Evolutionary conservation across 805 yeast species (phyloP).

Genomic region (Candida peoriensis): DNA sequence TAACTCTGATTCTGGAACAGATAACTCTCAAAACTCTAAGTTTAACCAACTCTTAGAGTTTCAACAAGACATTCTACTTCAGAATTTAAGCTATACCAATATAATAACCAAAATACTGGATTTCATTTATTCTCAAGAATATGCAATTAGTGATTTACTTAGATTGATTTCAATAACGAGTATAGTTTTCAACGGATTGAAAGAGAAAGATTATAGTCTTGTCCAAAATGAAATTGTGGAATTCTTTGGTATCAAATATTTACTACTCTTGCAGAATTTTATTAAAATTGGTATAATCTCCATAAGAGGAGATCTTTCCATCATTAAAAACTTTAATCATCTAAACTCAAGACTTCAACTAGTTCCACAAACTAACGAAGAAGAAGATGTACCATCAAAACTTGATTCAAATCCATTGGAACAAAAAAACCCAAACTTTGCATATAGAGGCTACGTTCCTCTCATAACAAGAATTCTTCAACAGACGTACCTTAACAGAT

Average conservation of each 20-base stretch:
- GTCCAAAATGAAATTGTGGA: slow-evolving; percentile 54
- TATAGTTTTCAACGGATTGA: slow-evolving; percentile 62
- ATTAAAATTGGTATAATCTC: slow-evolving; percentile 40
- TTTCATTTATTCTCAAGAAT: slow-evolving; percentile 39
- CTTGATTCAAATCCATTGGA: slow-evolving; percentile 11
- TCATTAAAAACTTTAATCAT: slow-evolving; percentile 29
- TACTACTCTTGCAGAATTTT: slow-evolving; percentile 43
- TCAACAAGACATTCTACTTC: slow-evolving; percentile 67
- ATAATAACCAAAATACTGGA: slow-evolving; percentile 37
- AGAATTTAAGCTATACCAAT: slow-evolving; percentile 37
- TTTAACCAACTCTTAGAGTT: slow-evolving; percentile 36
- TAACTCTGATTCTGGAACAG: slow-evolving; percentile 12
- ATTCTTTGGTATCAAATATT: slow-evolving; percentile 57
- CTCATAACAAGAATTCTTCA: slow-evolving; percentile 65
- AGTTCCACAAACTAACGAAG: slow-evolving; percentile 33
- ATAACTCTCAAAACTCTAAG: slow-evolving; percentile 6
- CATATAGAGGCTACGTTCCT: slow-evolving; percentile 83
- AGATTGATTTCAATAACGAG: slow-evolving; percentile 55
- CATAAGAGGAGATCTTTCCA: slow-evolving; percentile 27
- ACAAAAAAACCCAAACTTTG: slow-evolving; percentile 50
- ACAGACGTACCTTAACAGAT: slow-evolving; percentile 38
- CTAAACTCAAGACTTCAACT: slow-evolving; percentile 40
- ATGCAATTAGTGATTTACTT: slow-evolving; percentile 39
- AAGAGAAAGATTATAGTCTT: slow-evolving; percentile 53
- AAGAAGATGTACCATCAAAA: slow-evolving; percentile 3